phyloP scores from a whole-genome alignment of 768 basidiomycete species.

The Lentinula detonsa region DNA sequence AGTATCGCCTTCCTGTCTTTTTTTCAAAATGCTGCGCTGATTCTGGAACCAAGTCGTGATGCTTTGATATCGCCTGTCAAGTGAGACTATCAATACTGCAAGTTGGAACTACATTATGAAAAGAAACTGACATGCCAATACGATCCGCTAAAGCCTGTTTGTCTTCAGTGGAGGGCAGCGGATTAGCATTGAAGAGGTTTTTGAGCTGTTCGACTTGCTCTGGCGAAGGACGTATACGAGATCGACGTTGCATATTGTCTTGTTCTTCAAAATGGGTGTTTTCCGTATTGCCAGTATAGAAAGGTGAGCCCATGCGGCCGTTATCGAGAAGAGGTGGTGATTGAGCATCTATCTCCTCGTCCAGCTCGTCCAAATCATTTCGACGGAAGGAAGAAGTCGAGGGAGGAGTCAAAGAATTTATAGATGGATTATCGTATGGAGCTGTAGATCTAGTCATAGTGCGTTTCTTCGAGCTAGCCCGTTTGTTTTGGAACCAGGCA shows the following conservation, averaged over 20 bases:
- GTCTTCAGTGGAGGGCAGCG: constrained; percentile 65
- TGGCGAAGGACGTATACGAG: constrained; percentile 56
- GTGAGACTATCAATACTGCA: constrained; percentile 6
- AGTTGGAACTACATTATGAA: constrained; percentile 8
- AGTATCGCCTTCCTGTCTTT: constrained; percentile 57
- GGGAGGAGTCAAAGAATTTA: constrained; percentile 26
- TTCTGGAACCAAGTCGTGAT: constrained; percentile 89
- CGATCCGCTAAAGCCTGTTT: constrained; percentile 57
- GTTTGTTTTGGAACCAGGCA: constrained; percentile 85
- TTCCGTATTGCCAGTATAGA: constrained; percentile 44
- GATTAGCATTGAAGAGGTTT: constrained; percentile 55
- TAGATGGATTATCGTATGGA: constrained; percentile 25
- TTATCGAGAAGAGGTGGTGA: constrained; percentile 20
- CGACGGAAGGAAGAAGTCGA: constrained; percentile 22
- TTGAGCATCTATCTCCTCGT: constrained; percentile 33
- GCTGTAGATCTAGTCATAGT: constrained; percentile 32
- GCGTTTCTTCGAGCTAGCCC: constrained; percentile 75
- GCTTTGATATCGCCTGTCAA: constrained; percentile 64
- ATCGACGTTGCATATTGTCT: constrained; percentile 49
- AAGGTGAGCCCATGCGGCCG: constrained; percentile 22
- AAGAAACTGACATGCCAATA: constrained; percentile 65
- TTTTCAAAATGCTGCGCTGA: constrained; percentile 73
- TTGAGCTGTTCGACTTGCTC: constrained; percentile 67
- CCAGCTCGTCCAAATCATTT: constrained; percentile 36
- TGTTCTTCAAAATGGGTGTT: constrained; percentile 44